These are phyloP conservation scores for Diplodia sapinea DNA, from an alignment of 2,329 filamentous ascomycete species.

Conservation along the genomic window DNA sequence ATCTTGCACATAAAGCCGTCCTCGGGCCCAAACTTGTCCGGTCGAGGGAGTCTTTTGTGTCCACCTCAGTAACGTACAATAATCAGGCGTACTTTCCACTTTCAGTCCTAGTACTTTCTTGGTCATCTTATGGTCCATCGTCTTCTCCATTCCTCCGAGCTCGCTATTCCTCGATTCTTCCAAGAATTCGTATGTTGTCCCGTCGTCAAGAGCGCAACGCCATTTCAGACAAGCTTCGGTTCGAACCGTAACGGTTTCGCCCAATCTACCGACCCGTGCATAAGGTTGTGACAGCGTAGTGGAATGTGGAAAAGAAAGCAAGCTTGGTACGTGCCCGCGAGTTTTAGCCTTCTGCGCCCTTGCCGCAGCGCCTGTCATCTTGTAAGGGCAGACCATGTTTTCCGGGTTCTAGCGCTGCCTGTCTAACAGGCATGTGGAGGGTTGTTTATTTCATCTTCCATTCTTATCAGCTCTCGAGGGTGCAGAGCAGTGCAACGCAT, in stretches of 20 bases:
- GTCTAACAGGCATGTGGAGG: neutral
- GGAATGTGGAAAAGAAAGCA: neutral
- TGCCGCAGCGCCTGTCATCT: neutral
- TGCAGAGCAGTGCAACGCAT: neutral
- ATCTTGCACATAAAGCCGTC: neutral
- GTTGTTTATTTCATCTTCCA: constrained; percentile 1
- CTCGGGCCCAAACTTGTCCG: neutral
- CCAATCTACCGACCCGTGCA: neutral
- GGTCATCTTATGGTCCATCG: neutral
- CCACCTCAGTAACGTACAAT: neutral
- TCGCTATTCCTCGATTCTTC: neutral
- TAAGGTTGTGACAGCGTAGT: neutral
- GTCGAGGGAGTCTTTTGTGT: neutral
- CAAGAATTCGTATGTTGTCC: neutral
- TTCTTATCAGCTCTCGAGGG: neutral
- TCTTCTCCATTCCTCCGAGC: neutral
- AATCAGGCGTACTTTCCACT: neutral
- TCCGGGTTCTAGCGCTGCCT: neutral
- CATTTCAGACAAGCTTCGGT: neutral
- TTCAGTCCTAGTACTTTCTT: neutral
- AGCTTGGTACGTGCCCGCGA: neutral
- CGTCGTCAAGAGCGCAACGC: neutral
- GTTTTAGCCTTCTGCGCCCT: constrained; percentile 1
- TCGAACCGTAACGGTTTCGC: neutral
- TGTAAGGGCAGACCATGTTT: neutral